Evolutionary conservation across 1,284 basidiomycete species (phyloP).

Genomic region (Termitomyces sp.): DNA sequence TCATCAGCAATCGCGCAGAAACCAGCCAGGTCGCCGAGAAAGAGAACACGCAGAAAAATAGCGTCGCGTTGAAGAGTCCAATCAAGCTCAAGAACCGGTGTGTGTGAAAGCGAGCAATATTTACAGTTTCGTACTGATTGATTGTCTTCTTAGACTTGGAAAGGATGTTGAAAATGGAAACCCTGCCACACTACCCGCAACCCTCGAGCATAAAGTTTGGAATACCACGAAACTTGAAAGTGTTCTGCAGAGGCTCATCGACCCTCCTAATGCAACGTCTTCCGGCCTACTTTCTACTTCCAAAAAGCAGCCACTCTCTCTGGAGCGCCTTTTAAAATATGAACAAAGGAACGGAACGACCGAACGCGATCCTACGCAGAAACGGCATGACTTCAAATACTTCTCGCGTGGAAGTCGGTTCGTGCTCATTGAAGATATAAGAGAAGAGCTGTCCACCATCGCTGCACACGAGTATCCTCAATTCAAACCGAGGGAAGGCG

Average conservation of each 20-base stretch:
- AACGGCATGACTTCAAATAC: slow-evolving; percentile 85
- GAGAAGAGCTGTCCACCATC: slow-evolving; percentile 71
- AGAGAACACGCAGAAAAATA: slow-evolving; percentile 49
- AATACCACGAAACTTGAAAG: slow-evolving; percentile 68
- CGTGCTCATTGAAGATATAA: slow-evolving; percentile 88
- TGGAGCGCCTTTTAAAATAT: slow-evolving; percentile 73
- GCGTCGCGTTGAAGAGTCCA: slow-evolving; percentile 52
- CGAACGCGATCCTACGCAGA: slow-evolving; percentile 88
- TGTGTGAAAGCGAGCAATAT: slow-evolving; percentile 28
- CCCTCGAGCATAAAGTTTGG: slow-evolving; percentile 90
- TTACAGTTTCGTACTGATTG: not conserved
- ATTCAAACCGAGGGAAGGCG: slow-evolving; percentile 44
- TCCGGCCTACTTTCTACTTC: slow-evolving; percentile 22
- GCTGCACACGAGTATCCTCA: slow-evolving; percentile 61
- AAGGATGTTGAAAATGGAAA: slow-evolving; percentile 32
- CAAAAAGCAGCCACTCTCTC: slow-evolving; percentile 29
- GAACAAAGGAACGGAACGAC: slow-evolving; percentile 86
- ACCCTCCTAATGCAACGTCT: slow-evolving; percentile 26
- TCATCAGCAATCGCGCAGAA: slow-evolving; percentile 66
- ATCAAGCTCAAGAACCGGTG: slow-evolving; percentile 58
- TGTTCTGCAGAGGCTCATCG: slow-evolving; percentile 60
- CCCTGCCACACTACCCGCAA: slow-evolving; percentile 71
- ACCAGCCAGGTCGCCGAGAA: slow-evolving; percentile 42
- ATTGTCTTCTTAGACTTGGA: slow-evolving; percentile 24
- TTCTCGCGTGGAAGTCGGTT: slow-evolving; percentile 79